Percentiles rank a stretch among this genome's conserved stretches.
phyloP scores from a whole-genome alignment of 257 asterid genomes.

The Nemophila menziesii region DNA sequence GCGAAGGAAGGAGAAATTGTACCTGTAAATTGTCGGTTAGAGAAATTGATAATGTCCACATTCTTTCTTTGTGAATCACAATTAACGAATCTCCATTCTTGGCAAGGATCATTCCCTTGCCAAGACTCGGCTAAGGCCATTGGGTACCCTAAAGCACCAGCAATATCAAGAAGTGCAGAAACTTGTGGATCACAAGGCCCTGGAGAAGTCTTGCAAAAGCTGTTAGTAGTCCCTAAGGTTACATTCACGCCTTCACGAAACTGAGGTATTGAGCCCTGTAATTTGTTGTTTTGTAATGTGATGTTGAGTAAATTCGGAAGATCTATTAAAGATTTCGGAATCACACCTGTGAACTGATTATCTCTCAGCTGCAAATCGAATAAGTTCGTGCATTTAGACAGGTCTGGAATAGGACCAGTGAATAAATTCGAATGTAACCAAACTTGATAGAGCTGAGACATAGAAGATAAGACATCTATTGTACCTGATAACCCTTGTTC shows the following conservation, averaged over 20 bases:
- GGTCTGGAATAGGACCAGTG: conserved; percentile 73
- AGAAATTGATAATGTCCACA: conserved; percentile 48
- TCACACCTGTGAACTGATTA: conserved; percentile 57
- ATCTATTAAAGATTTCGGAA: conserved; percentile 45
- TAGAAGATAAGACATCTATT: conserved; percentile 43
- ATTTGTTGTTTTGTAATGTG: conserved; percentile 54
- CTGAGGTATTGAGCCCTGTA: conserved; percentile 68
- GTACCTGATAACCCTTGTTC: conserved; percentile 43
- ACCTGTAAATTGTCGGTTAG: conserved; percentile 45
- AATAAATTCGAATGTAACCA: conserved; percentile 73
- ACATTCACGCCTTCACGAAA: conserved; percentile 23
- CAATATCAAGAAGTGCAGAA: conserved; percentile 53
- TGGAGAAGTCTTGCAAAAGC: conserved; percentile 45
- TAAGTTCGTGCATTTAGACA: conserved; percentile 50
- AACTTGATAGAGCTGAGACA: conserved; percentile 59
- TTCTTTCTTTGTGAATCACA: conserved; percentile 56
- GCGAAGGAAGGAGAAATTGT: conserved; percentile 61
- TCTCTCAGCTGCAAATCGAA: conserved; percentile 81
- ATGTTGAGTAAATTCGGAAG: conserved; percentile 45
- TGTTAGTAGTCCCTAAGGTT: conserved; percentile 33
- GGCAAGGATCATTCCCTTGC: conserved; percentile 67
- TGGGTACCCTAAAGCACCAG: conserved; percentile 68
- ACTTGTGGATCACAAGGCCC: conserved; percentile 91
- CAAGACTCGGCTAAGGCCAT: conserved; percentile 56
- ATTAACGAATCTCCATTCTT: conserved; percentile 40